These are phyloP conservation scores for Suillus ampliporus DNA, from an alignment of 768 basidiomycete genomes.

Conservation along the genomic window DNA sequence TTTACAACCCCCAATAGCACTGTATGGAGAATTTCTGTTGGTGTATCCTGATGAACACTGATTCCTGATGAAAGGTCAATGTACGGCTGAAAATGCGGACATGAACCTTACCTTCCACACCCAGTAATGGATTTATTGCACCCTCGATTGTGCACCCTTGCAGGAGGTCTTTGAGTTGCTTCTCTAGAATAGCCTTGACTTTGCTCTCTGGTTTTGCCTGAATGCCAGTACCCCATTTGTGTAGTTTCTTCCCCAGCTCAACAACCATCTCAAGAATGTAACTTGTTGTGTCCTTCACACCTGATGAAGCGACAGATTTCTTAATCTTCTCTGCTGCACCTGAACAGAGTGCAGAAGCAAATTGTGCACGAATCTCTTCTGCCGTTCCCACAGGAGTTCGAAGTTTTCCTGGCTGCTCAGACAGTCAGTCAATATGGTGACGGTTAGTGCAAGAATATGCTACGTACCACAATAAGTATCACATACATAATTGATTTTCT, in stretches of 20 bases:
- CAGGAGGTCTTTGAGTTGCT: slow-evolving; percentile 7
- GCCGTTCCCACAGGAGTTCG: slow-evolving; percentile 7
- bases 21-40: slow-evolving; percentile 40
- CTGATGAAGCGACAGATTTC: not conserved
- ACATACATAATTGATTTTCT: slow-evolving; percentile 33
- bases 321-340: slow-evolving; percentile 11
- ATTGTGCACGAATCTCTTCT: slow-evolving; percentile 10
- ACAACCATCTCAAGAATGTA: slow-evolving; percentile 1
- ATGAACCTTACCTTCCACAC: slow-evolving; percentile 19
- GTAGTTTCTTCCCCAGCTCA: slow-evolving; percentile 15
- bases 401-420: slow-evolving; percentile 8
- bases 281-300: not conserved
- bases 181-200: slow-evolving; percentile 3
- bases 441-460: not conserved
- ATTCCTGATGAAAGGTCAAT: slow-evolving; percentile 18
- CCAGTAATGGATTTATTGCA: slow-evolving; percentile 13
- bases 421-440: not conserved
- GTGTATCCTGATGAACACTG: slow-evolving; percentile 36
- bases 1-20: slow-evolving; percentile 39
- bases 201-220: slow-evolving; percentile 4
- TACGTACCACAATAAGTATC: slow-evolving; percentile 14
- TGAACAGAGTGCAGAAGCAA: not conserved
- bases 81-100: too few species aligned
- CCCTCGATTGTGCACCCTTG: not conserved
- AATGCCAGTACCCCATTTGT: not conserved